These are phyloP conservation scores for Pochonia chlamydosporia DNA, from an alignment of 2,329 filamentous ascomycete species.

Conservation along the genomic window DNA sequence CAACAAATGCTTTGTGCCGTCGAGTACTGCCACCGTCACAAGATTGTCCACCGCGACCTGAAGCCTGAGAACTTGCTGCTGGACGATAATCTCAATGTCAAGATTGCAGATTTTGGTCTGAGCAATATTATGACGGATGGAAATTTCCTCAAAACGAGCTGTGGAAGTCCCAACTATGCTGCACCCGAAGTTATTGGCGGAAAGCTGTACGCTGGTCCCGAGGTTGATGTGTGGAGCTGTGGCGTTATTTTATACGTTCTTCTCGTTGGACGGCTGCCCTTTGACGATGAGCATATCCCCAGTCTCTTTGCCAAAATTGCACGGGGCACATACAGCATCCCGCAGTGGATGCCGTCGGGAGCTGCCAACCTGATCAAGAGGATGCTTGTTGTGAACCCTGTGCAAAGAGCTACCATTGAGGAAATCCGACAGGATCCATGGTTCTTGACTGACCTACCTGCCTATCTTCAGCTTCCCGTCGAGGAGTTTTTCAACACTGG, in stretches of 20 bases:
- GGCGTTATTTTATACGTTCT: slow-evolving; percentile 86
- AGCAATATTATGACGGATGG: slow-evolving; percentile 99
- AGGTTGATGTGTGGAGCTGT: slow-evolving; percentile 98
- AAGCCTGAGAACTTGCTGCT: slow-evolving; percentile 96
- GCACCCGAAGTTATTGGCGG: slow-evolving; percentile 97
- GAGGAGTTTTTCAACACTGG: slow-evolving; percentile 93
- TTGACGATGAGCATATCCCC: slow-evolving; percentile 98
- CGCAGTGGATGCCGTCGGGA: slow-evolving; percentile 82
- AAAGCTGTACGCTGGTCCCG: slow-evolving; percentile 93
- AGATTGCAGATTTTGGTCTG: slow-evolving; percentile 97
- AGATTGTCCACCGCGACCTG: slow-evolving; percentile 95
- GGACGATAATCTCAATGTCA: slow-evolving; percentile 94
- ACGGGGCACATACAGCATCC: slow-evolving; percentile 86
- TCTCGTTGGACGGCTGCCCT: slow-evolving; percentile 77
- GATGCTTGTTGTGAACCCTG: slow-evolving; percentile 93
- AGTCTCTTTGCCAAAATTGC: slow-evolving; percentile 97
- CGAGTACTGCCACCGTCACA: slow-evolving; percentile 97
- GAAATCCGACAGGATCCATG: slow-evolving; percentile 92
- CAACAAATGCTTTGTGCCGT: slow-evolving; percentile 99
- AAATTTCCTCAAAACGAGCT: slow-evolving; percentile 98
- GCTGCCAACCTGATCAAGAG: slow-evolving; percentile 78
- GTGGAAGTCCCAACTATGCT: slow-evolving; percentile 96
- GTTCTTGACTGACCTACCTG: slow-evolving; percentile 82
- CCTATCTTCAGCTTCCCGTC: slow-evolving; percentile 79
- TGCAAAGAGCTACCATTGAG: slow-evolving; percentile 87